A percentile compares a stretch with the other conserved stretches of the same genome.
Evolutionary conservation across 1,139 yeast species (phyloP).

Genomic region (Blastobotrys apis): DNA sequence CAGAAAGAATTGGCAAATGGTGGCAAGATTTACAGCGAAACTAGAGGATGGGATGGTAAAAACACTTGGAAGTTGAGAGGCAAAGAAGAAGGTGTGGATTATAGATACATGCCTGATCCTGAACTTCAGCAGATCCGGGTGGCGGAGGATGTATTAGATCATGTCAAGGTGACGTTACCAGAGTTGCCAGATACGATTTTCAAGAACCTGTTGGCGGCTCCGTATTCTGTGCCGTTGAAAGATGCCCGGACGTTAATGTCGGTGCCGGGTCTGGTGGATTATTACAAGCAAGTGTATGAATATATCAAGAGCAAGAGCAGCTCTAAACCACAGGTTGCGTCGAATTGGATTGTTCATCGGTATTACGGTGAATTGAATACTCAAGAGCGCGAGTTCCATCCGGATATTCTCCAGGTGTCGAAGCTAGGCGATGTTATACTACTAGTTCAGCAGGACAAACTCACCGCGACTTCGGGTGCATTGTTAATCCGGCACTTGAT

Average conservation of each 20-base stretch:
- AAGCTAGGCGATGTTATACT: slow-evolving; percentile 45
- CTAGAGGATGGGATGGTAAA: slow-evolving; percentile 88
- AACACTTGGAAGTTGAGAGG: slow-evolving; percentile 60
- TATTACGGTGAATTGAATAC: slow-evolving; percentile 65
- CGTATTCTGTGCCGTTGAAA: slow-evolving; percentile 59
- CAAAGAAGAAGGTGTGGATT: slow-evolving; percentile 81
- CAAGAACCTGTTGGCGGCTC: slow-evolving; percentile 44
- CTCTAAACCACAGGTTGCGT: slow-evolving; percentile 27
- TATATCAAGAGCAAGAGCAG: slow-evolving; percentile 24
- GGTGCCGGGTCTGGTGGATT: slow-evolving; percentile 44
- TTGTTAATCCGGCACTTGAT: slow-evolving; percentile 57
- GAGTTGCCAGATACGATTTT: slow-evolving; percentile 60
- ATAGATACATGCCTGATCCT: slow-evolving; percentile 91
- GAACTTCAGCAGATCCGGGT: slow-evolving; percentile 65
- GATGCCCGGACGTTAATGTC: slow-evolving; percentile 65
- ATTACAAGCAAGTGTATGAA: slow-evolving; percentile 48
- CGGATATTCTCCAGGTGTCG: slow-evolving; percentile 31
- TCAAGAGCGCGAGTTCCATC: slow-evolving; percentile 40
- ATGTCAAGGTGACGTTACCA: slow-evolving; percentile 47
- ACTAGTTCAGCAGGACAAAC: slow-evolving; percentile 37
- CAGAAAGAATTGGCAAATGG: slow-evolving; percentile 39
- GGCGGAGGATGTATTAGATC: slow-evolving; percentile 39
- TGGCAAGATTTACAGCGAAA: slow-evolving; percentile 52
- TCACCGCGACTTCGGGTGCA: slow-evolving; percentile 61
- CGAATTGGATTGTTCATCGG: slow-evolving; percentile 85